phyloP scores from a whole-genome alignment of 768 basidiomycete genomes.

The Lactarius trivialis region DNA sequence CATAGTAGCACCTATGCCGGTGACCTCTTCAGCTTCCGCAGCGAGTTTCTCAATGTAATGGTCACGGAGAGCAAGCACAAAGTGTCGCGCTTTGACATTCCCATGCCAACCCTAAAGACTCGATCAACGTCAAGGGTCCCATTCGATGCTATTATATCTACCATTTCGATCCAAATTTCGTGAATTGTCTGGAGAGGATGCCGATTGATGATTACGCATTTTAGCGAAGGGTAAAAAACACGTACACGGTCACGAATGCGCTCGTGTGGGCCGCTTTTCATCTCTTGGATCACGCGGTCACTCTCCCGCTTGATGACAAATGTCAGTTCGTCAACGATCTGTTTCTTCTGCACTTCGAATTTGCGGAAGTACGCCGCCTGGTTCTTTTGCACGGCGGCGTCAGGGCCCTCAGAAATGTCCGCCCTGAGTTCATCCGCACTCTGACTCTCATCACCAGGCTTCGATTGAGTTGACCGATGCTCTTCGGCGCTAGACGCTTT shows the following conservation, averaged over 20 bases:
- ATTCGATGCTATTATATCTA: background rate
- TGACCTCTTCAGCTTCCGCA: background rate
- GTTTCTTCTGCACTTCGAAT: slow-evolving; percentile 22
- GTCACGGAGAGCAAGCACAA: slow-evolving; percentile 29
- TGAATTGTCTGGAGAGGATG: background rate
- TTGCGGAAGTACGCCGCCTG: slow-evolving; percentile 22
- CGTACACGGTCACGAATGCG: background rate
- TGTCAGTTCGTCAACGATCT: slow-evolving; percentile 17
- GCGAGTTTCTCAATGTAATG: slow-evolving; percentile 27
- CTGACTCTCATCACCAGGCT: background rate
- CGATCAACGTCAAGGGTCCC: background rate
- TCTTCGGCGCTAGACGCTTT: background rate
- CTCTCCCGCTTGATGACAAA: slow-evolving; percentile 22
- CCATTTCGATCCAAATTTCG: slow-evolving; percentile 27
- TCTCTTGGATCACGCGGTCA: slow-evolving; percentile 18
- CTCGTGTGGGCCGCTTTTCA: slow-evolving; percentile 27
- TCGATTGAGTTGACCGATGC: background rate
- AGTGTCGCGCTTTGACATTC: slow-evolving; percentile 19
- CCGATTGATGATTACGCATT: background rate
- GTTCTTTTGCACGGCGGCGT: slow-evolving; percentile 23
- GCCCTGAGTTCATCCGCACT: slow-evolving; percentile 4
- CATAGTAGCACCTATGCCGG: background rate
- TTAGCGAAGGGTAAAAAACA: background rate
- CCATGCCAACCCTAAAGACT: slow-evolving; percentile 21
- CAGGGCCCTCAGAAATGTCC: slow-evolving; percentile 25